phyloP scores from a whole-genome alignment of 495 filamentous ascomycete genomes.

The Parathielavia hyrcaniae region DNA sequence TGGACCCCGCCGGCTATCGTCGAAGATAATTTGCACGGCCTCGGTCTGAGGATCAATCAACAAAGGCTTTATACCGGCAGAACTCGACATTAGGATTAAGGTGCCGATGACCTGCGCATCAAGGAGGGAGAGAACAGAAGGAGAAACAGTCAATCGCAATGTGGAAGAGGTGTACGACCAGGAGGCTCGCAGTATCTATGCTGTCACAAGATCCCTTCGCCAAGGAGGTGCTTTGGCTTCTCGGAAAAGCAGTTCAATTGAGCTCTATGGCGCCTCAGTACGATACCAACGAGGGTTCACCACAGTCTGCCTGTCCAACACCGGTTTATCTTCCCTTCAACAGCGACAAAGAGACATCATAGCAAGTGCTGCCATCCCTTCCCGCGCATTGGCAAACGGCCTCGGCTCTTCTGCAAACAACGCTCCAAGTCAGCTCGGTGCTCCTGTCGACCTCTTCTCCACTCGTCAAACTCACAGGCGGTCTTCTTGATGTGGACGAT shows the following conservation, averaged over 20 bases:
- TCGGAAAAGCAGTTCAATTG: no score
- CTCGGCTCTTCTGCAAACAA: not conserved
- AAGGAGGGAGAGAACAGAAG: constrained; percentile 9
- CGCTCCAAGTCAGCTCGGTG: no score
- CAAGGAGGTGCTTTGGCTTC: not conserved
- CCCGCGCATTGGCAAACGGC: not conserved
- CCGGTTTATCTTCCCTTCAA: no score
- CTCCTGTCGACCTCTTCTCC: not conserved
- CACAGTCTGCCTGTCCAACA: no score
- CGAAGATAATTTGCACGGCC: constrained; percentile 13
- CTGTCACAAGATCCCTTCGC: constrained; percentile 12
- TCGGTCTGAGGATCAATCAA: constrained; percentile 14
- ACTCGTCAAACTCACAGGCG: no score
- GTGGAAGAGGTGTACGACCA: not conserved
- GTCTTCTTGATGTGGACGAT: constrained; percentile 1
- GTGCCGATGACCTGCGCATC: not conserved
- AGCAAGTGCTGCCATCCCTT: no score
- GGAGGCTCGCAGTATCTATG: constrained; percentile 3
- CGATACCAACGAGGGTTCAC: no score
- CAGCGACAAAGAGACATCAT: no score
- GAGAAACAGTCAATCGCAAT: constrained; percentile 8
- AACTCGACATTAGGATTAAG: constrained; percentile 6
- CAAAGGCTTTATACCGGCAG: constrained; percentile 12
- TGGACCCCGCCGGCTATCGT: not conserved
- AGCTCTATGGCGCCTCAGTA: no score